A percentile compares a stretch with the other conserved stretches of the same genome.
These are phyloP conservation scores for Komagataella kurtzmanii DNA, from an alignment of 805 yeast species.

Conservation along the genomic window DNA sequence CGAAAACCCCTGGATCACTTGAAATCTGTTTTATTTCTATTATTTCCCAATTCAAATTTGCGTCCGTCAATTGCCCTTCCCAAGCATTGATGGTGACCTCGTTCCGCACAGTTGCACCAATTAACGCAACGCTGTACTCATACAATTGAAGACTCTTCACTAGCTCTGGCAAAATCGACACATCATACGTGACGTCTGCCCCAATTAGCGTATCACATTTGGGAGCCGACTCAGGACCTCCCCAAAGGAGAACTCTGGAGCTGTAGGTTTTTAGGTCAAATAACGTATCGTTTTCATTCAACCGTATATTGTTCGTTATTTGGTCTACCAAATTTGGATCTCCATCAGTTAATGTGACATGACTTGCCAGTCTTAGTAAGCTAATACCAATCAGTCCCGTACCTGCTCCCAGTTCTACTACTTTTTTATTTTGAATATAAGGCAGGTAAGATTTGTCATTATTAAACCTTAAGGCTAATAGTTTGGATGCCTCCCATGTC, in stretches of 20 bases:
- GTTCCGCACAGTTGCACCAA: conserved; percentile 73
- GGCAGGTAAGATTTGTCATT: background rate
- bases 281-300: conserved; percentile 21
- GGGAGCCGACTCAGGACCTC: conserved; percentile 25
- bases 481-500: conserved; percentile 90
- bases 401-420: conserved; percentile 80
- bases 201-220: conserved; percentile 46
- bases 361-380: conserved; percentile 9
- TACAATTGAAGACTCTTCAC: conserved; percentile 4
- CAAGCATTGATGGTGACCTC: conserved; percentile 31
- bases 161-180: conserved; percentile 40
- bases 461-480: conserved; percentile 21
- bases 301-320: conserved; percentile 25
- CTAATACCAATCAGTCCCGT: conserved; percentile 68
- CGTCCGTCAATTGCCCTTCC: conserved; percentile 10
- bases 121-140: conserved; percentile 11
- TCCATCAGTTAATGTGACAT: conserved; percentile 52
- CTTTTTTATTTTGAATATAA: conserved; percentile 9
- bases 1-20: background rate
- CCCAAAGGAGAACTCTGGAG: conserved; percentile 41
- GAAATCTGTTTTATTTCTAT: background rate
- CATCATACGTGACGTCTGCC: conserved; percentile 84
- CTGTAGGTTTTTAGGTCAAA: conserved; percentile 10
- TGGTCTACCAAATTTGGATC: conserved; percentile 39
- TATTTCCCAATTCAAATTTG: background rate